Evolutionary conservation across 306 rosid species (phyloP), one percentile per base, ranked within the genome.

Genomic region (Cicer chorassanicum): DNA sequence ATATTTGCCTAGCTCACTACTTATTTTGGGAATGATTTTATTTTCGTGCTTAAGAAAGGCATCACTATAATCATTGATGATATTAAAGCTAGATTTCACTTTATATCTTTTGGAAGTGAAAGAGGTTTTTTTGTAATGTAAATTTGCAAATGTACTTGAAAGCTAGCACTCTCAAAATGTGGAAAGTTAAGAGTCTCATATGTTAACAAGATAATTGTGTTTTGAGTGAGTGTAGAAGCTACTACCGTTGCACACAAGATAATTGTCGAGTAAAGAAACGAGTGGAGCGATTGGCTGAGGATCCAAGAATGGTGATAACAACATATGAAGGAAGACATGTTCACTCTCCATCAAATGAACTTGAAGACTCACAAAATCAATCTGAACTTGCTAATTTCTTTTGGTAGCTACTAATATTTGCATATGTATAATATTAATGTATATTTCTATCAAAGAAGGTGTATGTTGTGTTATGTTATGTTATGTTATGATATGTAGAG

Each of bases 261-360:
- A 89, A 83, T 61, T 95, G 99, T 82, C 85, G 99, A 0, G 99
- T 95, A 15, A 95, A 95, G 91, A 95, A 95, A 75, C 82, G 99
- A 0, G 98, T 95, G 57, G 99, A 95, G 75, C 81, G 99, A 3
- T 82, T 95, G 63, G 98, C 92, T 0, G 99, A 95, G 62, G 99
- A 95, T 81, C 99, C 99, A 29, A 92, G 99, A 80, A 95, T 95
- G 99, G 99, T 95, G 84, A 95, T 95, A 62, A 95, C 99, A 2
- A 95, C 98, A 4, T 95, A 95, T 54, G 99, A 95, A 85, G 99
- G 99, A 11, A 86, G 99, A 80, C 99, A 95, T 45, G 87, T 13
- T 15, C 98, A 95, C 62, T 89, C 98, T 78, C 98, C 99, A 1
- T 92, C 98, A 1, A 90, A 86, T 60, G 92, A 95, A 65, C 70